A percentile compares a stretch with the other conserved stretches of the same genome.
Conservation (phyloP, 805 yeast genomes). For the Saccharomycopsis sp. region DNA sequence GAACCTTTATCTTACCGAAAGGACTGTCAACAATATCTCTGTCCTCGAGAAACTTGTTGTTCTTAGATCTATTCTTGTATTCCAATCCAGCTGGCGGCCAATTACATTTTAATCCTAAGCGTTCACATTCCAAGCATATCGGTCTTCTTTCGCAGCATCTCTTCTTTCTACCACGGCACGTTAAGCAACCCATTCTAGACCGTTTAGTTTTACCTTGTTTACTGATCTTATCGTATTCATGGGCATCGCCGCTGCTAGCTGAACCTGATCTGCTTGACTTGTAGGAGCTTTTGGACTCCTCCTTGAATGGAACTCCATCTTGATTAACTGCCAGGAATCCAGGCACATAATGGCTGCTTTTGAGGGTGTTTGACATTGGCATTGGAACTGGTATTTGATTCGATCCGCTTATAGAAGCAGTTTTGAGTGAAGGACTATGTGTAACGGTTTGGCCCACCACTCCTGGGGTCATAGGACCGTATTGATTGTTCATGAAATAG, state of each 20-base stretch:
- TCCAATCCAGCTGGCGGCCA: slow-evolving; percentile 67
- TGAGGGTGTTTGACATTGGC: not conserved
- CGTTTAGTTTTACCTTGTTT: slow-evolving; percentile 35
- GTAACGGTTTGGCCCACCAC: not conserved
- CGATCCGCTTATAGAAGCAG: not conserved
- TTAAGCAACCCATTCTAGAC: slow-evolving; percentile 67
- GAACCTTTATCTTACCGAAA: slow-evolving; percentile 53
- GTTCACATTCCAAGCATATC: slow-evolving; percentile 56
- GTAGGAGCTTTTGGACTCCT: not conserved
- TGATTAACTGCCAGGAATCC: not conserved
- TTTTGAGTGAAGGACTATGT: not conserved
- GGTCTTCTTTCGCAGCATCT: slow-evolving; percentile 72
- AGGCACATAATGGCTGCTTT: not conserved
- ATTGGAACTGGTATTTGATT: not conserved
- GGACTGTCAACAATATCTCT: slow-evolving; percentile 17
- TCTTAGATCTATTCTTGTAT: slow-evolving; percentile 17
- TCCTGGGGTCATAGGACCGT: not conserved
- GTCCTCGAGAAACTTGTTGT: slow-evolving; percentile 9
- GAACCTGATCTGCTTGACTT: not conserved
- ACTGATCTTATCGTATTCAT: slow-evolving; percentile 1
- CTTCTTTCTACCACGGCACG: slow-evolving; percentile 73
- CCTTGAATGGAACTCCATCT: not conserved
- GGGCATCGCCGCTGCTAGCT: not conserved
- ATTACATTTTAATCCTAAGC: slow-evolving; percentile 56
- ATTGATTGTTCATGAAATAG: not conserved